Base-by-base conservation (phyloP, 345 rosid genomes). In the Salix udensis region DNA sequence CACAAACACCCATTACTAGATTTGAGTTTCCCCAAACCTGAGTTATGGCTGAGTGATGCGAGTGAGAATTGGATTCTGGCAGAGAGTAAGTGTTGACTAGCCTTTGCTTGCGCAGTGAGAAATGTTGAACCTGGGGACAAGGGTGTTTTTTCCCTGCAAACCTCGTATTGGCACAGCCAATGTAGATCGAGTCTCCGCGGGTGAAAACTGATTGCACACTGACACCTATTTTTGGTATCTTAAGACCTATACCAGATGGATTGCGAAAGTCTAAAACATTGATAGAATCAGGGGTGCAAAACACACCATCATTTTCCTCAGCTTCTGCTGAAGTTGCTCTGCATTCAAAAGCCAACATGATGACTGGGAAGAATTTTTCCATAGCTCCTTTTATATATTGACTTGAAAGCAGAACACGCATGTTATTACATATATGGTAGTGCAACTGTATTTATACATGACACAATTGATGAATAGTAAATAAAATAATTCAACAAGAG, bases 11-110 rank as follows among this genome's bases (percentile, higher is more conserved):
- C 97, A 96, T 94, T 81, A 91, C 94, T 42, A 85, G 81, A 80
- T 84, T 89, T 1, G 98, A 89, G 78, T 90, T 96, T 46, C 99
- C 99, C 99, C 99, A 96, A 6, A 94, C 98, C 86, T 96, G 97
- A 11, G 97, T 87, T 79, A 96, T 91, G 31, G 93, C 97, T n/a
- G 93, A 83, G 85, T 92, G 92, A 60, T n/a, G 85, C 77, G 69
- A n/a, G n/a, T n/a, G n/a, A n/a, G n/a, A n/a, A n/a, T 85, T 85
- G 30, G 92, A 86, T 76, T 92, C 98, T 11, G 95, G 97, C 77
- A 92, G 84, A 60, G 83, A 68, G 73, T 88, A 92, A 4, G 88
- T 86, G 84, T 78, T 79, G 67, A 87, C 83, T 7, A 92, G 85
- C 82, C 87, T 82, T 81, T 88, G 95, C 74, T 89, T 90, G 80